Evolutionary conservation across 345 rosid genomes (phyloP), one percentile per base, ranked within the genome.

Genomic region (Aurinia saxatilis): DNA sequence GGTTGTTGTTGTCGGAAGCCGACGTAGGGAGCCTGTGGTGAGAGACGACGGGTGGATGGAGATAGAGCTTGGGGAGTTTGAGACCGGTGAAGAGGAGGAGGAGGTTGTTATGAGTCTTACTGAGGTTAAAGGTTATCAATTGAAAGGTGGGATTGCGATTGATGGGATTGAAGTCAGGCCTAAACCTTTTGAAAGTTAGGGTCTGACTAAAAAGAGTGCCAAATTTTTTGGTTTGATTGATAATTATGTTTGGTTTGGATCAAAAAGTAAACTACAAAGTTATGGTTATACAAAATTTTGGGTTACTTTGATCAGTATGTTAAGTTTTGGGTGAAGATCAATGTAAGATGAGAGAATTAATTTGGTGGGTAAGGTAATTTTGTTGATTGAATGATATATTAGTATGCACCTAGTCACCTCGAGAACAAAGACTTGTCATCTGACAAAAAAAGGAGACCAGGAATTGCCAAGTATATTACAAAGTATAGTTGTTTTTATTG

Each of bases 101-200:
- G 80, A 71, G 55, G 79, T 87, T 29, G 74, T 52, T 40, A 82
- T 84, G 88, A 77, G 89, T 12, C 57, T 91, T 59, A 83, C 45
- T 50, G 96, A 91, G 65, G 85, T 84, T 11, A 82, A 79, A 59
- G 95, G 91, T 1, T 81, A 73, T 27, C 92, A 83, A 35, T 52
- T 91, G 44, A 91, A 88, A 72, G 90, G 91, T 50, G 98, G 83
- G 29, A 74, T 91, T 56, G 40, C 72, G 17, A 60, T 91, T 72
- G 90, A 87, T 76, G 98, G 96, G 38, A 74, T 85, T 67, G 91
- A 91, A 73, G 59, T 87, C 0, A 79, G 98, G 65, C 91, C 93
- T 19, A 82, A 82, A 66, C 10, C 12, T 1, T 66, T 25, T 27
- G 1, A 25, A 45, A 49, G 11, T 29, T 25, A 53, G 17, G 36